phyloP scores from a whole-genome alignment of 257 asterid species.

The Lycium barbarum region DNA sequence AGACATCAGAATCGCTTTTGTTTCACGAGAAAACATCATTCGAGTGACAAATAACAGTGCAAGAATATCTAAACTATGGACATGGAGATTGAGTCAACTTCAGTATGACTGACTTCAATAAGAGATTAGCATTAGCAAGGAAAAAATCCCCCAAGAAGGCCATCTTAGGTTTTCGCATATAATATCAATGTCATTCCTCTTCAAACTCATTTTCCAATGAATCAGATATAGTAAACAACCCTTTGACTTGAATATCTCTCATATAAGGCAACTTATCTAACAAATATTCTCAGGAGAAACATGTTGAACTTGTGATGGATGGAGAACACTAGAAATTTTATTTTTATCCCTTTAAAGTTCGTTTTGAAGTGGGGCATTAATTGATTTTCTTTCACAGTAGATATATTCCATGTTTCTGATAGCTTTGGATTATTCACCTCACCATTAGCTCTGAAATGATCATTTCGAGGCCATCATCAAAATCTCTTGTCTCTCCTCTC shows the following conservation, averaged over 20 bases:
- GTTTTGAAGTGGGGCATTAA: too few species aligned
- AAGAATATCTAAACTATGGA: not conserved
- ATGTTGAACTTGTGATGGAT: too few species aligned
- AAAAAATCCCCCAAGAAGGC: not conserved
- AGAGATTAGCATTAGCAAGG: not conserved
- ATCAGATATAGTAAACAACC: too few species aligned
- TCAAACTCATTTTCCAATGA: not conserved
- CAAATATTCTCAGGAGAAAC: too few species aligned
- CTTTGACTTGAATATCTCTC: too few species aligned
- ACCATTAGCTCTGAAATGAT: too few species aligned
- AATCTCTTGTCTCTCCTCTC: too few species aligned
- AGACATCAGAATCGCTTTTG: conserved; percentile 74
- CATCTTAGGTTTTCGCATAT: not conserved
- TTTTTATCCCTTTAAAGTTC: too few species aligned
- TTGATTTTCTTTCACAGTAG: conserved; percentile 1
- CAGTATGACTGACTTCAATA: not conserved
- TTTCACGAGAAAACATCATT: conserved; percentile 25
- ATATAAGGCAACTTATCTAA: too few species aligned
- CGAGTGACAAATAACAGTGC: not conserved
- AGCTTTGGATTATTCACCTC: not conserved
- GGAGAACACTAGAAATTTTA: too few species aligned
- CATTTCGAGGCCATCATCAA: too few species aligned
- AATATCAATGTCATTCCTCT: not conserved
- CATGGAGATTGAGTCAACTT: not conserved
- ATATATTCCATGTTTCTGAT: not conserved